phyloP scores from a whole-genome alignment of 2,329 filamentous ascomycete genomes.

The Proliferodiscus dingleyae region DNA sequence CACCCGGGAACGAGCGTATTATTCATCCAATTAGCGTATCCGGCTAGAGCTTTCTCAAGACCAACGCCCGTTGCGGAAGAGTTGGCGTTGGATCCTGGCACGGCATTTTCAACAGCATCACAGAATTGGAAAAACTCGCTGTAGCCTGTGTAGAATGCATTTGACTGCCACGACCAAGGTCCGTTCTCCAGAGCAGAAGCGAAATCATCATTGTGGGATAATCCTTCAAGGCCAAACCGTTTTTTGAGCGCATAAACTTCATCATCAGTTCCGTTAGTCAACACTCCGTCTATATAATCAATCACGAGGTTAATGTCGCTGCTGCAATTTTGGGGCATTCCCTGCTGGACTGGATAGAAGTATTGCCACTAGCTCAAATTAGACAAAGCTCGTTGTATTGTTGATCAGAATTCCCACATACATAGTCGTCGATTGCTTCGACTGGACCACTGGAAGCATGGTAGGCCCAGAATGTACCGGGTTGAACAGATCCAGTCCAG shows the following conservation, averaged over 20 bases:
- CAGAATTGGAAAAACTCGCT: conserved; percentile 38
- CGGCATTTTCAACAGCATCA: conserved; percentile 31
- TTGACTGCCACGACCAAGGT: conserved; percentile 50
- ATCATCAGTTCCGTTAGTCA: conserved; percentile 36
- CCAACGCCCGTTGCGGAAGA: conserved; percentile 40
- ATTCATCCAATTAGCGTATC: conserved; percentile 47
- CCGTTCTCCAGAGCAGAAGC: conserved; percentile 42
- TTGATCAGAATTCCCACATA: conserved; percentile 30
- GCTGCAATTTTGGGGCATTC: conserved; percentile 53
- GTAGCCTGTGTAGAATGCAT: conserved; percentile 42
- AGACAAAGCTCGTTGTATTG: conserved; percentile 13
- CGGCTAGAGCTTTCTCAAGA: conserved; percentile 42
- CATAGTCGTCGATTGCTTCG: conserved; percentile 46
- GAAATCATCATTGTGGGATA: conserved; percentile 37
- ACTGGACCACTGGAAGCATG: conserved; percentile 49
- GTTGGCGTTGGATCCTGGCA: conserved; percentile 19
- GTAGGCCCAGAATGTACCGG: conserved; percentile 53
- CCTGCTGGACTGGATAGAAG: conserved; percentile 47
- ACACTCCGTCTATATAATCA: conserved; percentile 44
- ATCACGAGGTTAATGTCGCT: conserved; percentile 44
- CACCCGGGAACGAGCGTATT: conserved; percentile 37
- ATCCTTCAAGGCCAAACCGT: conserved; percentile 42
- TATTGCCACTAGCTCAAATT: conserved; percentile 46
- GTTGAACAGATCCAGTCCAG: conserved; percentile 45
- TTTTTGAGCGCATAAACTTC: conserved; percentile 40